A percentile compares a stretch with the other conserved stretches of the same genome.
These are phyloP conservation scores for Populus hybrid DNA, from an alignment of 441 rosid genomes.

Conservation along the genomic window DNA sequence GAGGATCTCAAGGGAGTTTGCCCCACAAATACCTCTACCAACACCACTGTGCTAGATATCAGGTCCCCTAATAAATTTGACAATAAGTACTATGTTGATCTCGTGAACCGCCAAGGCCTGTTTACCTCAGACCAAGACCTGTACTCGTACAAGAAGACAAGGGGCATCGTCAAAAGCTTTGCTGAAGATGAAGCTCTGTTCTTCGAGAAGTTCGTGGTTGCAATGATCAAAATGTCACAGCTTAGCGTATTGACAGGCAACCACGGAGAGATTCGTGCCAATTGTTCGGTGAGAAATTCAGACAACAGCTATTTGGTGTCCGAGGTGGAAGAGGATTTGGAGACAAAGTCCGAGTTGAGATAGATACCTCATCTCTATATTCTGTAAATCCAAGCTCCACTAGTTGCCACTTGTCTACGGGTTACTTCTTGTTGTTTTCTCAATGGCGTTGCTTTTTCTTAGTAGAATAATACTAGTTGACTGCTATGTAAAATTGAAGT, in stretches of 20 bases:
- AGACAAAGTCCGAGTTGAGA: slow-evolving; percentile 30
- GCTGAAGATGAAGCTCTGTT: slow-evolving; percentile 54
- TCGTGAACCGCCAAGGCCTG: slow-evolving; percentile 77
- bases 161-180: slow-evolving; percentile 54
- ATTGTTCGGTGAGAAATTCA: slow-evolving; percentile 62
- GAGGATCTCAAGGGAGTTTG: slow-evolving; percentile 48
- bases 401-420: background rate
- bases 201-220: slow-evolving; percentile 49
- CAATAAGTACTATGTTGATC: slow-evolving; percentile 74
- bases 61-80: slow-evolving; percentile 67
- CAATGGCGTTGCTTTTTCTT: background rate
- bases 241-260: slow-evolving; percentile 54
- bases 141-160: slow-evolving; percentile 53
- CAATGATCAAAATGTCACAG: slow-evolving; percentile 80
- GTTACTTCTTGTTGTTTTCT: background rate
- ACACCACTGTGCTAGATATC: slow-evolving; percentile 51
- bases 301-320: slow-evolving; percentile 32
- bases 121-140: slow-evolving; percentile 88
- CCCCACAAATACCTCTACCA: slow-evolving; percentile 36
- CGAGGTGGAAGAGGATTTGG: slow-evolving; percentile 45
- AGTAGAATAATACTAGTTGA: background rate
- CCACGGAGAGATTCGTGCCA: slow-evolving; percentile 64
- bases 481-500: background rate
- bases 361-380: background rate
- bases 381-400: background rate